Base-by-base conservation (phyloP, 805 yeast species). In the Clavispora santaluciae region DNA sequence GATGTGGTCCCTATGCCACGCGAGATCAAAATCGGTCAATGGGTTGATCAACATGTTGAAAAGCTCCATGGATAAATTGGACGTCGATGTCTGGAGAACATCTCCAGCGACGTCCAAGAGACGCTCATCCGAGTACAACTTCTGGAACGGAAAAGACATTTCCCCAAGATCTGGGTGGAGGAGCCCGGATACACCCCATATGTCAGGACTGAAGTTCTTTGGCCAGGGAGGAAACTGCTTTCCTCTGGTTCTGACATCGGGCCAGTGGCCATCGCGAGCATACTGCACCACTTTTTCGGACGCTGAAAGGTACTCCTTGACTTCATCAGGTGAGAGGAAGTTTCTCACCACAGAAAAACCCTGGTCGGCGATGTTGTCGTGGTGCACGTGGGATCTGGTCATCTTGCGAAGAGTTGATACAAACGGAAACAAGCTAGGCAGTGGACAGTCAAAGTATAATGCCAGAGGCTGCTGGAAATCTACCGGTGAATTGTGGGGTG, bases 201-300 rank as follows among this genome's bases (percentile, higher is more conserved):
- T 73, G 44, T 74, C 78, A 3, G 78, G 77, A 40, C 66, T 64
- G 48, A 64, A 70, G 41, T 70, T 68, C 39, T 59, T 60, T 13
- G 78, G 77, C 79, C 79, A 74, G n/a, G 79, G 79, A 6, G 79
- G 79, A 48, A 74, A 74, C 49, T 74, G 79, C 45, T 74, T 74
- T 6, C 78, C 78, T 35, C 70, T 55, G 3, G 77, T 71, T 45
- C 79, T 61, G 12, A 73, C 76, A 36, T 66, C 60, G 12, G 69
- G 60, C 79, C 78, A 74, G 15, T 68, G 57, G 3, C 79, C 79
- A 4, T 55, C 63, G 33, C 79, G 56, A 13, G 77, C 76, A 22
- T 59, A 48, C 29, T 65, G 57, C 13, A 72, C 67, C 23, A 71
- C 56, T 11, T 49, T 44, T 33, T 66, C 60, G 3, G 77, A 58